A percentile compares a stretch with the other conserved stretches of the same genome.
These are phyloP conservation scores for Cercophora scortea DNA, from an alignment of 495 filamentous ascomycete species.

Conservation along the genomic window DNA sequence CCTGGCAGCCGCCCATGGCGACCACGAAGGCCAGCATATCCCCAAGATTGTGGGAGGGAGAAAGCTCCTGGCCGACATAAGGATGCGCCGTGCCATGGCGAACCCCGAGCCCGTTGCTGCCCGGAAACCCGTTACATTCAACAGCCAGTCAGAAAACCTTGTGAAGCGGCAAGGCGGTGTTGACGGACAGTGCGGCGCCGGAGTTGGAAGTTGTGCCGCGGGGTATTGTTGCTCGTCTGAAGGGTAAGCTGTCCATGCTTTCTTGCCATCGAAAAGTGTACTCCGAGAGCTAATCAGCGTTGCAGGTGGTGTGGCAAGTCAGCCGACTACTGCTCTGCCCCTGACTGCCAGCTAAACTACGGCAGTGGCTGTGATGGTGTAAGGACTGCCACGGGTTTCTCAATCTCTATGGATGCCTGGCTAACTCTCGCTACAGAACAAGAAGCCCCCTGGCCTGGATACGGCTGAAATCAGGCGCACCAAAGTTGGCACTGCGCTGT, in stretches of 20 bases:
- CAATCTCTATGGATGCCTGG: background rate
- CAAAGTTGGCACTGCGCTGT: constrained; percentile 49
- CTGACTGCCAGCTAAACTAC: constrained; percentile 63
- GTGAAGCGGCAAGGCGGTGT: constrained; percentile 13
- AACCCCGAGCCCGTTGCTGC: background rate
- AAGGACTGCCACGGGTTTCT: background rate
- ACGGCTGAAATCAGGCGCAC: constrained; percentile 53
- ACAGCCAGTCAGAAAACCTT: constrained; percentile 1
- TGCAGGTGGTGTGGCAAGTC: constrained; percentile 52
- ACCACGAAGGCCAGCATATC: constrained; percentile 21
- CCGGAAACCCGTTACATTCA: background rate
- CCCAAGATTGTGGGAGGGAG: constrained; percentile 30
- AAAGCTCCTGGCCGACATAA: constrained; percentile 23
- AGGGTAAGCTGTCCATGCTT: constrained; percentile 35
- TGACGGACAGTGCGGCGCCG: constrained; percentile 29
- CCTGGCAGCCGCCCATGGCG: constrained; percentile 20
- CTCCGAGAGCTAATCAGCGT: constrained; percentile 24
- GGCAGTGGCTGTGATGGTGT: constrained; percentile 57
- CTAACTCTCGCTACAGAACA: constrained; percentile 29
- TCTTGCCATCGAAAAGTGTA: background rate
- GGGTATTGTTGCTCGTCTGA: constrained; percentile 58
- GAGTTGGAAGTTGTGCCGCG: constrained; percentile 41
- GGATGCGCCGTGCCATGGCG: constrained; percentile 7
- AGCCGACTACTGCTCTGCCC: constrained; percentile 55
- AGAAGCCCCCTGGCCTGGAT: constrained; percentile 51